Evolutionary conservation across 495 filamentous ascomycete species (phyloP), one percentile per base, ranked within the genome.

Genomic region (Cladorrhinum samala): DNA sequence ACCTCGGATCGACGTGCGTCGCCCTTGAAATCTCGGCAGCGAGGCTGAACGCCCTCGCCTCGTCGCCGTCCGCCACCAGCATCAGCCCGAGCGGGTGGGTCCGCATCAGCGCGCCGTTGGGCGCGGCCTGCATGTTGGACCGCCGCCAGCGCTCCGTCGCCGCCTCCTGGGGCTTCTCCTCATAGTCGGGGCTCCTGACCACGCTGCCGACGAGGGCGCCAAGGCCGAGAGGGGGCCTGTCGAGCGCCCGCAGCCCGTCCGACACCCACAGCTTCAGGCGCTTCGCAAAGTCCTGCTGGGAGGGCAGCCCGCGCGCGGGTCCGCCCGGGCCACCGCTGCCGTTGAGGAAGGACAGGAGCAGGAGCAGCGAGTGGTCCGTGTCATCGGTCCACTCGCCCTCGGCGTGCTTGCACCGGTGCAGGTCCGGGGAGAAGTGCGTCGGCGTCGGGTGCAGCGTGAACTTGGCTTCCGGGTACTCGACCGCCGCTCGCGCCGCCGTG

Each of bases 361-460:
- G 59, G 0, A 76, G 58, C 0, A 77, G 61, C 9, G 72, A 64
- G 52, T 78, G 75, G 56, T 78, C 75, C 9, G 75, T 78, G 57
- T 78, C 75, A 54, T 78, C 74, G n/a, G 75, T 78, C 75, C 74
- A 78, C 50, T 71, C 64, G 38, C 65, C 66, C 2, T 54, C 53
- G 0, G 58, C 47, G 20, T 74, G 68, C 36, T 64, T 61, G 13
- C 63, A 61, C 51, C 71, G 65, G 56, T 75, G 72, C 19, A 50
- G 42, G 60, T 78, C 72, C 4, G 62, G 43, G 5, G 64, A 55
- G 50, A 64, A 69, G 17, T 69, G 68, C 16, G 58, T 54, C 11
- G 55, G 56, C 13, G 11, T 13, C 2, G 41, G 9, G 46, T 21
- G 20, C 24, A 76, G 63, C 33, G 67, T 65, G 62, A 73, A 74